Conservation (phyloP, 768 basidiomycete genomes). For the Amanita polypyramis region DNA sequence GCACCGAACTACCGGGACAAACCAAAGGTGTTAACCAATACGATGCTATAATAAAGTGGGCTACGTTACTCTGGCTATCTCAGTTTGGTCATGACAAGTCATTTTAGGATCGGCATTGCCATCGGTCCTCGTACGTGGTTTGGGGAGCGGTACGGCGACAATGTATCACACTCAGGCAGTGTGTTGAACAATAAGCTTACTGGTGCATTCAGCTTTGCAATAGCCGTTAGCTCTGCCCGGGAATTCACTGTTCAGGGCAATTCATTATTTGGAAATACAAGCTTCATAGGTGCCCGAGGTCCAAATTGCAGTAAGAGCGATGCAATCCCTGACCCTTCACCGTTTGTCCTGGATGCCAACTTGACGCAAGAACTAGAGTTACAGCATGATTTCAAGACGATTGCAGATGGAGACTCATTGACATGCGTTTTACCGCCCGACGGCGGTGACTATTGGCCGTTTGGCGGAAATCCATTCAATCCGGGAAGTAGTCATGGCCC, state of each 20-base stretch:
- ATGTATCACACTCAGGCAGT: conserved; percentile 42
- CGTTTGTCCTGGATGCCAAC: conserved; percentile 47
- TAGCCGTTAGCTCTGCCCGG: conserved; percentile 50
- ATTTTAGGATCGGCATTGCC: conserved; percentile 66
- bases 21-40: conserved; percentile 44
- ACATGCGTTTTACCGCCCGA: conserved; percentile 60
- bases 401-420: conserved; percentile 44
- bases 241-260: conserved; percentile 65
- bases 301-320: conserved; percentile 49
- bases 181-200: conserved; percentile 48
- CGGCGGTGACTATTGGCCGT: conserved; percentile 68
- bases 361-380: conserved; percentile 29
- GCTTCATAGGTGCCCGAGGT: conserved; percentile 62
- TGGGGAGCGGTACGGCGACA: conserved; percentile 37
- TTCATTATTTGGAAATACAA: conserved; percentile 52
- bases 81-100: background rate
- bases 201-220: conserved; percentile 66
- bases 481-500: conserved; percentile 8
- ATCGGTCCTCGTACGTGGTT: conserved; percentile 76
- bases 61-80: conserved; percentile 1
- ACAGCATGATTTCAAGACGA: conserved; percentile 42
- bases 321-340: conserved; percentile 38
- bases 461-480: conserved; percentile 38
- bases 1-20: conserved; percentile 25
- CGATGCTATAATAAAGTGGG: conserved; percentile 64